Evolutionary conservation across 805 yeast species (phyloP), one percentile per base, ranked within the genome.

Genomic region (Brettanomyces bruxellensis): DNA sequence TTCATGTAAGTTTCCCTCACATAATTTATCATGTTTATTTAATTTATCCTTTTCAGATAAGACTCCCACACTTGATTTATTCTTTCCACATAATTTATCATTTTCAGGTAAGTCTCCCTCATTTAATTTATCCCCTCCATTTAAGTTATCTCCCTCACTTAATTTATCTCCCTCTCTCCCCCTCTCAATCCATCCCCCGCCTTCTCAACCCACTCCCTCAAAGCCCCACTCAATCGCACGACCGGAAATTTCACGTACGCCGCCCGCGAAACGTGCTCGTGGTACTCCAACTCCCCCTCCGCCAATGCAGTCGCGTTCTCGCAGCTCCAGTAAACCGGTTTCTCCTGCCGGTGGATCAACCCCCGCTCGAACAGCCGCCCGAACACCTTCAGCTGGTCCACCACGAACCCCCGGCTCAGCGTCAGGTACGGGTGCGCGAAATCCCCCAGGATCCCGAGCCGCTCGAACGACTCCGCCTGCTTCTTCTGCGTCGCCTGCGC

Each of bases 241-340:
- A 81, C 51, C 8, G 89, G 89, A 53, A 85, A 89, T 53, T 76
- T 79, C 6, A 85, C 78, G 58, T 73, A 81, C 0, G 78, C 79
- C 3, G 96, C 83, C 4, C 69, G 75, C 0, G 95, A 84, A 39
- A 58, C 69, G 61, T 88, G 95, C 13, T 71, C 58, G 44, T 85
- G 84, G 62, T 93, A 93, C 58, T 91, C 96, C 47, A 93, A 71
- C 61, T 93, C 99, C 22, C 96, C 91, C 64, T 93, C 99, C 0
- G 99, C 99, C 51, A 93, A 68, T 0, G 98, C 98, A 0, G 99
- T 90, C 47, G 79, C 76, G 3, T 95, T 86, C 58, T 90, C 96
- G 51, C 91, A 83, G 1, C 97, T 95, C 97, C 98, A 93, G 72
- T 83, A 93, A 1, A 95, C 98, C 0, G 99, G 99, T 59, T 89